These are phyloP conservation scores for Candida sanyaensis DNA, from an alignment of 1,139 yeast species.

Conservation along the genomic window DNA sequence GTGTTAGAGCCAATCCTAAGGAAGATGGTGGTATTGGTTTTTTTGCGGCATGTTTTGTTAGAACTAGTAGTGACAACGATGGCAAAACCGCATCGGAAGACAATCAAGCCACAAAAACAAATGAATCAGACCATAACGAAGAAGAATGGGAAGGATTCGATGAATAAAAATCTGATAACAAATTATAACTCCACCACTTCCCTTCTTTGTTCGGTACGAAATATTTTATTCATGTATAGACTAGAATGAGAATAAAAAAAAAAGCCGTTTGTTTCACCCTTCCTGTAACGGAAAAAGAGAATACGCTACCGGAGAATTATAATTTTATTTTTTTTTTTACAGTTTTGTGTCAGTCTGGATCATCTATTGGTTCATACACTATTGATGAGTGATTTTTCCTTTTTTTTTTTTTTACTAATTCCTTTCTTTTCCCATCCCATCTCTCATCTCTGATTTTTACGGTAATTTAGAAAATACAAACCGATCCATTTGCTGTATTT, in stretches of 20 bases:
- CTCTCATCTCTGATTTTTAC: too few species aligned
- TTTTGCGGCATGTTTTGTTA: conserved; percentile 82
- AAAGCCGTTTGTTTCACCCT: not conserved
- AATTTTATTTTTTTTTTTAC: too few species aligned
- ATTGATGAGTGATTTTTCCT: too few species aligned
- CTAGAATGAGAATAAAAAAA: not conserved
- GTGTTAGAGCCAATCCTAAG: conserved; percentile 82
- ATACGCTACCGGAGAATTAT: too few species aligned
- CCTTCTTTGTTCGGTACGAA: too few species aligned
- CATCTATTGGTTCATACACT: too few species aligned
- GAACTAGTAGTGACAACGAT: not conserved
- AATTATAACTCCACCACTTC: too few species aligned
- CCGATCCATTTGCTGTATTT: too few species aligned
- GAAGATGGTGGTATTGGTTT: conserved; percentile 97
- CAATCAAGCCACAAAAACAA: conserved; percentile 15
- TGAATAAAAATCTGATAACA: not conserved
- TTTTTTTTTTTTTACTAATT: too few species aligned
- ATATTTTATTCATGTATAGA: not conserved
- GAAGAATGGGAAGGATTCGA: conserved; percentile 22
- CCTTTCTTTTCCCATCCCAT: too few species aligned
- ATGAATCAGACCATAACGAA: conserved; percentile 12
- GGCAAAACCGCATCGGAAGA: conserved; percentile 7
- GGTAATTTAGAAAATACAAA: too few species aligned
- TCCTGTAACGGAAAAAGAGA: not conserved
- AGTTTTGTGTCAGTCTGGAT: too few species aligned